phyloP scores from a whole-genome alignment of 2,329 filamentous ascomycete species.

The Leptosphaerulina australis region DNA sequence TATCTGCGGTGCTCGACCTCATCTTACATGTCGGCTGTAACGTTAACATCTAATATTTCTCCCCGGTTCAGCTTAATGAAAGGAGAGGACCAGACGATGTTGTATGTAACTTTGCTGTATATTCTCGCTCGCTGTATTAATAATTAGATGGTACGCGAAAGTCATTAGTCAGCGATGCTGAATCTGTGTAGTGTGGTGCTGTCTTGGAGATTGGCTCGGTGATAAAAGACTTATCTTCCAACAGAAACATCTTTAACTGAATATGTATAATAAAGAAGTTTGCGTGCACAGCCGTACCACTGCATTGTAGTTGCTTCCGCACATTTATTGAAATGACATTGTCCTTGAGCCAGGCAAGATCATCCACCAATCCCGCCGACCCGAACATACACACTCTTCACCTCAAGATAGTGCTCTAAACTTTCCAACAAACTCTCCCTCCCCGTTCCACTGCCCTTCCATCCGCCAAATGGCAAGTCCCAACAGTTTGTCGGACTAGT shows the following conservation, averaged over 20 bases:
- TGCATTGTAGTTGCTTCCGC: too few relatives aligned
- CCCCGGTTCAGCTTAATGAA: slow-evolving; percentile 3
- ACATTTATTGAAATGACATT: background rate
- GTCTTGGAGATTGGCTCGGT: background rate
- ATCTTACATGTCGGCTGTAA: slow-evolving; percentile 8
- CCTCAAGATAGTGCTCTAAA: slow-evolving; percentile 37
- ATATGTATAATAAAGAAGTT: too few relatives aligned
- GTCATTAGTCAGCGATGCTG: too few relatives aligned
- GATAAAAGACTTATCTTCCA: background rate
- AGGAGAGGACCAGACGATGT: background rate
- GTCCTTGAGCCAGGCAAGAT: background rate
- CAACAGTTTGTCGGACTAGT: slow-evolving; percentile 35
- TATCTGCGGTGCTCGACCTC: slow-evolving; percentile 8
- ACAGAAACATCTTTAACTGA: background rate
- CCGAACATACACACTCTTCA: slow-evolving; percentile 34
- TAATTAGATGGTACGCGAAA: background rate
- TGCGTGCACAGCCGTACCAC: too few relatives aligned
- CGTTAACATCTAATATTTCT: background rate
- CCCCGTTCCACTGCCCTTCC: slow-evolving; percentile 36
- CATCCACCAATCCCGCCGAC: slow-evolving; percentile 21
- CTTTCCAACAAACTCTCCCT: slow-evolving; percentile 36
- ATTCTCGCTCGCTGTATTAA: background rate
- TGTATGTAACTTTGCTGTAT: background rate
- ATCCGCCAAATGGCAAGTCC: slow-evolving; percentile 38
- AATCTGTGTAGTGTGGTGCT: background rate